These are phyloP conservation scores for Diaporthe eres DNA, from an alignment of 2,329 filamentous ascomycete genomes.

Conservation along the genomic window DNA sequence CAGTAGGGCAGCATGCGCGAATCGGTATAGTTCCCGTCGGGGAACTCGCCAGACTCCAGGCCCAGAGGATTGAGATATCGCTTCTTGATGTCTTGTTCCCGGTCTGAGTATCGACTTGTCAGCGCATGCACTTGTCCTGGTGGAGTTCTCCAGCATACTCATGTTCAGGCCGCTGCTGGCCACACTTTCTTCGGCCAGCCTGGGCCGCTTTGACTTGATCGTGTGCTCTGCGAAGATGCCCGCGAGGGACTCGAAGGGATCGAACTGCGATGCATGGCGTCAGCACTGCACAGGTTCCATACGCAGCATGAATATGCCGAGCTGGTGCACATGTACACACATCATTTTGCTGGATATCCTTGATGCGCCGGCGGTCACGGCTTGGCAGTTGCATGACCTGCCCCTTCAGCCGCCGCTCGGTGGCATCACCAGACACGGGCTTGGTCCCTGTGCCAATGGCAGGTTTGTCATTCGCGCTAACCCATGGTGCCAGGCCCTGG, in stretches of 20 bases:
- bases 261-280: slow-evolving; percentile 56
- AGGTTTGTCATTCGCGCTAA: slow-evolving; percentile 79
- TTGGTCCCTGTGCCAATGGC: slow-evolving; percentile 69
- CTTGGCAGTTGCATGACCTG: slow-evolving; percentile 80
- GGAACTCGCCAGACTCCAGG: slow-evolving; percentile 78
- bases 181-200: slow-evolving; percentile 71
- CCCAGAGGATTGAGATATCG: slow-evolving; percentile 75
- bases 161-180: slow-evolving; percentile 82
- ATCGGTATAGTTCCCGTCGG: slow-evolving; percentile 74
- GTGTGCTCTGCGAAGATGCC: slow-evolving; percentile 65
- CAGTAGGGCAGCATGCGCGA: slow-evolving; percentile 77
- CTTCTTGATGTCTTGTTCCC: slow-evolving; percentile 77
- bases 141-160: slow-evolving; percentile 67
- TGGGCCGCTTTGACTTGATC: slow-evolving; percentile 60
- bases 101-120: slow-evolving; percentile 59
- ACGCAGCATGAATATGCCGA: background rate
- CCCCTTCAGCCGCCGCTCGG: slow-evolving; percentile 75
- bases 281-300: background rate
- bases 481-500: slow-evolving; percentile 77
- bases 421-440: slow-evolving; percentile 74
- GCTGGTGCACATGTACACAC: slow-evolving; percentile 56
- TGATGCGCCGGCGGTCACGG: slow-evolving; percentile 75
- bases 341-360: slow-evolving; percentile 74
- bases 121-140: background rate
- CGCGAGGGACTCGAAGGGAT: slow-evolving; percentile 67